A percentile compares a stretch with the other conserved stretches of the same genome.
These are phyloP conservation scores for Papiliotrema flavescens DNA, from an alignment of 1,284 basidiomycete genomes.

Conservation along the genomic window DNA sequence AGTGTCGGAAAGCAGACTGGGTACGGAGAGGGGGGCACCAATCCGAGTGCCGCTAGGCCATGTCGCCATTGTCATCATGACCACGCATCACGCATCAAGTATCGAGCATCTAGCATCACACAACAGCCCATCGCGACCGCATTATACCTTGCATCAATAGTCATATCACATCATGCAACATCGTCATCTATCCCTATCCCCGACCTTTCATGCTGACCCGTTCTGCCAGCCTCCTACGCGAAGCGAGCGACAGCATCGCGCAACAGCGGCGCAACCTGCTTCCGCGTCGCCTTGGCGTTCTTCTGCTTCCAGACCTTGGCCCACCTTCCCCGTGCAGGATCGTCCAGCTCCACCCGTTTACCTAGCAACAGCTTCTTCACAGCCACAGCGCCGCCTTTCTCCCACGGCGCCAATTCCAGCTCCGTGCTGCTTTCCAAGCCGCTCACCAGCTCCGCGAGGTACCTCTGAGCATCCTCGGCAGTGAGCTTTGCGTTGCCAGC, in stretches of 20 bases:
- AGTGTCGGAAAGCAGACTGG: conserved; percentile 45
- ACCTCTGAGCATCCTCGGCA: conserved; percentile 13
- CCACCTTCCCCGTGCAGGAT: conserved; percentile 22
- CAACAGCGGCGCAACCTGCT: conserved; percentile 69
- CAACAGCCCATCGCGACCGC: not conserved
- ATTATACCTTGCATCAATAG: not conserved
- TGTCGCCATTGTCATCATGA: not conserved
- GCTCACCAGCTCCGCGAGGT: conserved; percentile 35
- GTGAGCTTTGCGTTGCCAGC: conserved; percentile 25
- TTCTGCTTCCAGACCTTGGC: conserved; percentile 68
- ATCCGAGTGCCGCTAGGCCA: conserved; percentile 24
- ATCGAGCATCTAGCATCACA: not conserved
- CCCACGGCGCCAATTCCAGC: conserved; percentile 55
- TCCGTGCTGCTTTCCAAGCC: conserved; percentile 57
- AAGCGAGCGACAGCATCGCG: conserved; percentile 47
- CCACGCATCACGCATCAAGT: not conserved
- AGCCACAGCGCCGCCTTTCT: conserved; percentile 4
- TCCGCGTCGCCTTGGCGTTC: conserved; percentile 69
- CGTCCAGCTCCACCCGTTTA: conserved; percentile 17
- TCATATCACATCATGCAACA: not conserved
- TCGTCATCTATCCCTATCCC: not conserved
- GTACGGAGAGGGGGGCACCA: conserved; percentile 32
- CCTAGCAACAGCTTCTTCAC: conserved; percentile 11
- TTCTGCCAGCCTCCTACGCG: not conserved
- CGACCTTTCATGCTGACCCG: not conserved